Percentiles rank a stretch among this genome's conserved stretches.
These are phyloP conservation scores for Chloris gayana DNA, from an alignment of 176 grass and related monocot species.

Conservation along the genomic window DNA sequence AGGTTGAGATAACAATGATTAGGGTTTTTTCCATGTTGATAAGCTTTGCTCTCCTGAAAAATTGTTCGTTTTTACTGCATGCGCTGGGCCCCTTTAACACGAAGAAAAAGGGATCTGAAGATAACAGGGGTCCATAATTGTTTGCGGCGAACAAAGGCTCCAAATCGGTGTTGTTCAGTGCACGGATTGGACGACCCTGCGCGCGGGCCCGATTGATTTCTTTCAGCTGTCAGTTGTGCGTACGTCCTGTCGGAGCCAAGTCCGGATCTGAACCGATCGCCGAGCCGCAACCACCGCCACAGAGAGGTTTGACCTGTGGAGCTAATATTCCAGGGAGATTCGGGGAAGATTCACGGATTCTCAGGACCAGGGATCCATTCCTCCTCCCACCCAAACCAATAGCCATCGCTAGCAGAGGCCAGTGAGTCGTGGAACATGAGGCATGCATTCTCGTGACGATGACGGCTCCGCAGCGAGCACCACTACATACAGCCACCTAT, in stretches of 20 bases:
- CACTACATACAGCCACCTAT: not conserved
- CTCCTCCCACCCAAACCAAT: not conserved
- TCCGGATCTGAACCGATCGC: not conserved
- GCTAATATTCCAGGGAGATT: not conserved
- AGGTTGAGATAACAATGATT: not conserved
- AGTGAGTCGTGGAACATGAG: not conserved
- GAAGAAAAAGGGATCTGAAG: too few species aligned
- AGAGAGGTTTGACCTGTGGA: not conserved
- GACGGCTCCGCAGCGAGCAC: not conserved
- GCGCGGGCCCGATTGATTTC: not conserved
- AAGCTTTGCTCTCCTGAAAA: too few species aligned
- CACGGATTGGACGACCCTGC: not conserved
- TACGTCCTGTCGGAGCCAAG: not conserved
- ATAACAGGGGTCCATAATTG: too few species aligned
- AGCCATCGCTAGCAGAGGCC: not conserved
- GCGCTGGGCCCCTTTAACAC: not conserved
- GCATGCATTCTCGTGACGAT: not conserved
- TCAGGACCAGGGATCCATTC: conserved; percentile 5
- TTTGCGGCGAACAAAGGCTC: not conserved
- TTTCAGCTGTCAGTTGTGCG: not conserved
- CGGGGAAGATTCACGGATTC: conserved; percentile 15
- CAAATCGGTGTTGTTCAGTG: not conserved
- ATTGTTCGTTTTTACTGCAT: not conserved
- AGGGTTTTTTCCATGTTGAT: not conserved
- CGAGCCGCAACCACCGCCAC: not conserved